Conservation (phyloP, 306 rosid species). For the Quercus suber region DNA sequence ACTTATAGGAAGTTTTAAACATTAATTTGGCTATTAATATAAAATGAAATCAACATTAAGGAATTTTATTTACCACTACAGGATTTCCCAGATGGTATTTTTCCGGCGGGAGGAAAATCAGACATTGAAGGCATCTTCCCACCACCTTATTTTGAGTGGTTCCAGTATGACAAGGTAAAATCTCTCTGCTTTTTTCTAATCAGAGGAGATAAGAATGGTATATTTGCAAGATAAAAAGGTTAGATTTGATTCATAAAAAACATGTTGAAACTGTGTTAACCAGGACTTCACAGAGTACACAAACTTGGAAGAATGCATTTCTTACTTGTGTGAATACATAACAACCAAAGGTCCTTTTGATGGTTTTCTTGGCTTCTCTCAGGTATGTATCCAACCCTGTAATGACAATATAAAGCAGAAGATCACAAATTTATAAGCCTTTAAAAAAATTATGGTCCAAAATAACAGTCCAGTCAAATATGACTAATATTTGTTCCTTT, state of each 20-base stretch:
- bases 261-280: conserved; percentile 2
- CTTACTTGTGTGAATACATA: conserved; percentile 68
- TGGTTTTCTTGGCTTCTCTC: conserved; percentile 81
- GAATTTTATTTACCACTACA: conserved; percentile 7
- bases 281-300: conserved; percentile 79
- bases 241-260: background rate
- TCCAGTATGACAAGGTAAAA: conserved; percentile 69
- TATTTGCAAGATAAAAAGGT: background rate
- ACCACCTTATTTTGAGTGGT: conserved; percentile 91
- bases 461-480: background rate
- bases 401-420: background rate
- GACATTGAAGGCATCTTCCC: conserved; percentile 83
- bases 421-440: too few species aligned
- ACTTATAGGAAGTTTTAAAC: background rate
- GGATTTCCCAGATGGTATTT: conserved; percentile 74
- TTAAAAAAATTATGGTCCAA: too few species aligned
- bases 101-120: conserved; percentile 84
- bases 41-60: background rate
- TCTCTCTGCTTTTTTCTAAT: background rate
- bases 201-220: background rate
- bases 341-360: conserved; percentile 77
- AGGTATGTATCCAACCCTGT: conserved; percentile 35
- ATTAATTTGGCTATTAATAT: background rate
- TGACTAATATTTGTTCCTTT: background rate
- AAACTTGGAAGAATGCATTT: conserved; percentile 75